Conservation (phyloP, 441 rosid species). For the Syzygium syzygioides region DNA sequence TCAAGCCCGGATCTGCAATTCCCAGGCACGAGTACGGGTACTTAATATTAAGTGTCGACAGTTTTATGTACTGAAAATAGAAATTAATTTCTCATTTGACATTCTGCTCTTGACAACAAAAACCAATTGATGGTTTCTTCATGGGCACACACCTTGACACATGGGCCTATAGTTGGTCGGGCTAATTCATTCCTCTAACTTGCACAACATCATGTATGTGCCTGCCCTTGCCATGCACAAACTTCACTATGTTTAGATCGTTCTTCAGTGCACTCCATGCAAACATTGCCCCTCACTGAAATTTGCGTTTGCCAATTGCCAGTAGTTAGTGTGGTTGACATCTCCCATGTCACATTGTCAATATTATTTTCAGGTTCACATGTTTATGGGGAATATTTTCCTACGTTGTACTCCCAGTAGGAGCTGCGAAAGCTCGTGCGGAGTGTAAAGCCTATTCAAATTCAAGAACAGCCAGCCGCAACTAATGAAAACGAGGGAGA, state of each 20-base stretch:
- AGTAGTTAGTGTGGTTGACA: neutral
- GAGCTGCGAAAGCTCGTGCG: constrained; percentile 69
- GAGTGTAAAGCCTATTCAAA: constrained; percentile 40
- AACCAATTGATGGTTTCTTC: neutral
- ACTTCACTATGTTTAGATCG: neutral
- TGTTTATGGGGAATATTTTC: neutral
- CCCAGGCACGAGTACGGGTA: too few relatives aligned
- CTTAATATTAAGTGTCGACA: neutral
- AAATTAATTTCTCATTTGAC: neutral
- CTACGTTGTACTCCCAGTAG: constrained; percentile 21
- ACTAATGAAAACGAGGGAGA: neutral
- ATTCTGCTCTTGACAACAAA: neutral
- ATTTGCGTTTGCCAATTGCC: neutral
- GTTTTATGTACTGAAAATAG: neutral
- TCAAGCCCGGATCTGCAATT: too few relatives aligned
- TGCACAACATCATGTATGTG: too few relatives aligned
- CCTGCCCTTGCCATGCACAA: too few relatives aligned
- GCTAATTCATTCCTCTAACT: neutral
- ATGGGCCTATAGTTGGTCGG: neutral
- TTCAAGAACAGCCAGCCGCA: constrained; percentile 25
- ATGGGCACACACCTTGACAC: accelerated
- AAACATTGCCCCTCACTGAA: neutral
- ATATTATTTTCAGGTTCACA: neutral
- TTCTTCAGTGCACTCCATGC: neutral
- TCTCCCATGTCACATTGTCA: neutral